Evolutionary conservation across 306 rosid genomes (phyloP), one percentile per base, ranked within the genome.

Genomic region (Astragalus glycyphyllos): DNA sequence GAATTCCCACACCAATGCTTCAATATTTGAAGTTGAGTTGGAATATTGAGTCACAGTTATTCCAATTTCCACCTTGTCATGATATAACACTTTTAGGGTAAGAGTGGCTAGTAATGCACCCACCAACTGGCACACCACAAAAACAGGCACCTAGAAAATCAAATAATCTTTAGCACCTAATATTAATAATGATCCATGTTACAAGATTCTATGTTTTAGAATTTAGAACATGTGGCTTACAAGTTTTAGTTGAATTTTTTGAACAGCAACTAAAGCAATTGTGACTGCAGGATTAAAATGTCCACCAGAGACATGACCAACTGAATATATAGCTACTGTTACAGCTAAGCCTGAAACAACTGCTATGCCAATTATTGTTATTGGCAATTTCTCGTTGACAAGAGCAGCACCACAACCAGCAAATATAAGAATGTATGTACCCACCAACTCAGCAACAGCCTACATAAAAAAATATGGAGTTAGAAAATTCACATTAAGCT

Each of bases 251-350:
- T 79, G 76, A 53, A 84, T 50, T 79, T 35, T 81, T 40, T 20
- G 41, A 23, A 17, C 76, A 11, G 70, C 48, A 26, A 85, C 88
- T 40, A 82, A 74, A 38, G 82, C 75, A 56, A 79, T 66, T 42
- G 87, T 79, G 1, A 70, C 88, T 4, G 86, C 80, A 23, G 85
- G 88, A 42, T 86, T 86, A 71, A 86, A 86, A 81, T 84, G 88
- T 20, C 80, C 82, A 66, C 83, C 85, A 20, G 84, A 86, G 56
- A 86, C 69, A 53, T 86, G 91, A 38, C 88, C 83, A 51, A 81
- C 69, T 23, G 85, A 64, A 65, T 76, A 77, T 23, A 73, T 50
- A 14, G 74, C 54, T n/a, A 76, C 83, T 37, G 63, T 77, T 31
- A 86, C 20, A 61, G 74, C 79, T 12, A 84, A 68, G 12, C 83